Percentiles rank a stretch among this genome's conserved stretches.
Evolutionary conservation across 2,329 filamentous ascomycete genomes (phyloP).

Genomic region (Penicillium fuscoglaucum): DNA sequence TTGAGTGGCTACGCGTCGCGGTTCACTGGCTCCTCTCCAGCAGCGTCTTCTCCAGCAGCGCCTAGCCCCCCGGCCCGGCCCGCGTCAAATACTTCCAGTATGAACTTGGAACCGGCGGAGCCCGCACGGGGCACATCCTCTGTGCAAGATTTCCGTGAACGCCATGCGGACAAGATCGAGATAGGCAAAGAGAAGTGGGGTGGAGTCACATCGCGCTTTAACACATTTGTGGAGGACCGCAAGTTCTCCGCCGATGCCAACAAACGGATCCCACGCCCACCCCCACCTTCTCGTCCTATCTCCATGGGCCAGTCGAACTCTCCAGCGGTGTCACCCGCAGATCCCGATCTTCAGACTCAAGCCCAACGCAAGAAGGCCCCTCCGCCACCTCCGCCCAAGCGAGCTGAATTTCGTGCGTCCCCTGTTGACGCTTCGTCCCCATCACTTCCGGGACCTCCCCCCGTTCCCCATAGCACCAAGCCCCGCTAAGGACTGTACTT

Average conservation of each 20-base stretch:
- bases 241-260: slow-evolving; percentile 30
- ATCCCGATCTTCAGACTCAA: slow-evolving; percentile 25
- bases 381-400: slow-evolving; percentile 58
- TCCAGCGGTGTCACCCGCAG: slow-evolving; percentile 27
- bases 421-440: slow-evolving; percentile 29
- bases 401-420: slow-evolving; percentile 48
- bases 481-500: slow-evolving; percentile 42
- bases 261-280: slow-evolving; percentile 29
- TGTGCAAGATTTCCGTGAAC: slow-evolving; percentile 61
- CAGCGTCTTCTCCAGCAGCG: not conserved
- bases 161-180: slow-evolving; percentile 67
- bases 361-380: slow-evolving; percentile 50
- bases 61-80: slow-evolving; percentile 5
- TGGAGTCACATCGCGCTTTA: slow-evolving; percentile 44
- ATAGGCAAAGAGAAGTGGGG: slow-evolving; percentile 60
- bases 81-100: slow-evolving; percentile 1
- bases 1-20: slow-evolving; percentile 47
- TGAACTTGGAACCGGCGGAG: slow-evolving; percentile 23
- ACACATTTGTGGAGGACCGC: slow-evolving; percentile 48
- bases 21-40: slow-evolving; percentile 8
- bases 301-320: slow-evolving; percentile 16
- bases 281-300: slow-evolving; percentile 23
- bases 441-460: slow-evolving; percentile 49
- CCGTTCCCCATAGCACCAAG: slow-evolving; percentile 59
- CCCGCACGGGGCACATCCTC: slow-evolving; percentile 14